phyloP scores from a whole-genome alignment of 2,329 filamentous ascomycete species.

The Fusarium pseudonygamai region DNA sequence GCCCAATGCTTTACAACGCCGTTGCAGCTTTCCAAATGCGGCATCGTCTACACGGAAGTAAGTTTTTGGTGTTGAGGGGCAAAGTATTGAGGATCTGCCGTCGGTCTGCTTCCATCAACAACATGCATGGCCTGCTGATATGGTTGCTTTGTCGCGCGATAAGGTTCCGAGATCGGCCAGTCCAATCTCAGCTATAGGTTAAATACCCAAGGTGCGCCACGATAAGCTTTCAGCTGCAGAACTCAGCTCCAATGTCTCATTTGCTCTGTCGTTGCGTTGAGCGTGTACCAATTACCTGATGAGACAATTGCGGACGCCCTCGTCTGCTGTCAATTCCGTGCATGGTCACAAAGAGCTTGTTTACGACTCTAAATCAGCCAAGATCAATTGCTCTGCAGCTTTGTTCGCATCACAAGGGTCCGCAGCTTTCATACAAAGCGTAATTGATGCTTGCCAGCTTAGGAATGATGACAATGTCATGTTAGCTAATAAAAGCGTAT shows the following conservation, averaged over 20 bases:
- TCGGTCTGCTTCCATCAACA: neutral
- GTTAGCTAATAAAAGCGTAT: neutral
- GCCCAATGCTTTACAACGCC: neutral
- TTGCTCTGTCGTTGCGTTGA: neutral
- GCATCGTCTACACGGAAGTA: rapidly evolving
- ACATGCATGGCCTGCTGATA: neutral
- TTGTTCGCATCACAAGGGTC: too few relatives aligned
- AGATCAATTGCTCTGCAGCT: neutral
- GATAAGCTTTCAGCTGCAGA: neutral
- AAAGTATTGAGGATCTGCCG: neutral
- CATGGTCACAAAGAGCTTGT: neutral
- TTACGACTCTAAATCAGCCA: rapidly evolving
- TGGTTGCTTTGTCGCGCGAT: neutral
- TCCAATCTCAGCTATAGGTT: rapidly evolving
- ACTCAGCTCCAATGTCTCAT: neutral
- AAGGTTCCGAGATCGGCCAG: neutral
- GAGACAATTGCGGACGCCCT: neutral
- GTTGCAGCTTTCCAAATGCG: neutral
- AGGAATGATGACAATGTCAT: neutral
- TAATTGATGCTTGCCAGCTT: too few relatives aligned
- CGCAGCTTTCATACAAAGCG: too few relatives aligned
- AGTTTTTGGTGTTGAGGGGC: neutral
- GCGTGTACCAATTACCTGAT: too few relatives aligned
- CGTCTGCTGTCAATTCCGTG: too few relatives aligned
- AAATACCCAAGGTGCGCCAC: rapidly evolving